Evolutionary conservation across 176 grass and related monocot genomes (phyloP).

Genomic region (Eragrostis curvula): DNA sequence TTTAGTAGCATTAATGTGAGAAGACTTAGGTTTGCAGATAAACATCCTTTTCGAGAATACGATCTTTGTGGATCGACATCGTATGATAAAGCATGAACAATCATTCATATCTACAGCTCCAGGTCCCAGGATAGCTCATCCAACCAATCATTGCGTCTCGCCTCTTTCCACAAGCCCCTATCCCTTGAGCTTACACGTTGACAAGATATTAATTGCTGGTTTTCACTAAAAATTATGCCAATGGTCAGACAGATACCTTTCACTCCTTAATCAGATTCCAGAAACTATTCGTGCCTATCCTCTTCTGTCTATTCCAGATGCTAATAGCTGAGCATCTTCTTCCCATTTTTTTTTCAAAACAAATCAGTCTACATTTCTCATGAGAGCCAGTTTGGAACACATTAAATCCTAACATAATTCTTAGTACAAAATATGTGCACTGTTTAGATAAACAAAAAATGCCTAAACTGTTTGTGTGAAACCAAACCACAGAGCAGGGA

Average conservation of each 20-base stretch:
- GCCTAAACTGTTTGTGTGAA: no score
- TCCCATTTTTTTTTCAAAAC: neutral
- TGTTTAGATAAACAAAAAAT: no score
- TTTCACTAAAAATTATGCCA: neutral
- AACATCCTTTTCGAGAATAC: neutral
- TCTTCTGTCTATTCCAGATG: neutral
- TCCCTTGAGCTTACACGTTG: neutral
- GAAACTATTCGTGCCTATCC: slow-evolving; percentile 4
- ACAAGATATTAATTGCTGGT: neutral
- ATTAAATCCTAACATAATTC: neutral
- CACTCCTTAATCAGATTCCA: neutral
- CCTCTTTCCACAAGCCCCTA: neutral
- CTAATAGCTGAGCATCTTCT: no score
- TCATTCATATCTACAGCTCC: no score
- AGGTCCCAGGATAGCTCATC: neutral
- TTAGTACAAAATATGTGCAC: neutral
- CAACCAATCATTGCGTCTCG: neutral
- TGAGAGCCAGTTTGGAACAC: neutral
- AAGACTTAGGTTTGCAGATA: neutral
- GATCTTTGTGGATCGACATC: neutral
- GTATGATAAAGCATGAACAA: neutral
- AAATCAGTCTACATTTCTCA: neutral
- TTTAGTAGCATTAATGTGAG: neutral
- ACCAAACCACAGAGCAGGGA: neutral
- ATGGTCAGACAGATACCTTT: neutral